phyloP scores from a whole-genome alignment of 2,329 filamentous ascomycete genomes.

The Penicillium thymicola region DNA sequence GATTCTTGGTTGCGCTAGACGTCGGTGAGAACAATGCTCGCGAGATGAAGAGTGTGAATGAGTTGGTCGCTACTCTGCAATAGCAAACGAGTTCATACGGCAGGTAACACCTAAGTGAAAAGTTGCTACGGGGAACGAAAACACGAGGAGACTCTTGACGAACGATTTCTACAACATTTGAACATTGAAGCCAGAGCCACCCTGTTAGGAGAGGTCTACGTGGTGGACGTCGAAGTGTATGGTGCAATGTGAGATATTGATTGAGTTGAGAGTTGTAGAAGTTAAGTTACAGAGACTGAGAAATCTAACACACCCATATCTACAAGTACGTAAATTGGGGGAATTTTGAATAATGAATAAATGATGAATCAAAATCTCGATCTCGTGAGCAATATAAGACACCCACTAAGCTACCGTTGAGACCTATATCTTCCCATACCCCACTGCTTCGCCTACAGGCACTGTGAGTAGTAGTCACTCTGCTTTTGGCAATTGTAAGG shows the following conservation, averaged over 20 bases:
- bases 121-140: no score
- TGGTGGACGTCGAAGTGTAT: no score
- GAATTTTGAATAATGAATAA: background rate
- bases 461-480: slow-evolving; percentile 40
- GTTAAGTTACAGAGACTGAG: no score
- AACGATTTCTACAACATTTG: background rate
- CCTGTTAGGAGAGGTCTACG: no score
- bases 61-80: slow-evolving; percentile 54
- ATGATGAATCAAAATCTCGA: background rate
- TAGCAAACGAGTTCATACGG: background rate
- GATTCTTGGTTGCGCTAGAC: slow-evolving; percentile 79
- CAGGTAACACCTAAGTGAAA: background rate
- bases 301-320: no score
- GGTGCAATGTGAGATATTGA: no score
- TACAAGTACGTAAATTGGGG: background rate
- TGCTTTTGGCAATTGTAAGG: slow-evolving; percentile 32
- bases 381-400: background rate
- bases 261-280: no score
- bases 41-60: slow-evolving; percentile 64
- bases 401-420: background rate
- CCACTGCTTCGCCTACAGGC: slow-evolving; percentile 18
- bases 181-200: background rate
- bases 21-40: slow-evolving; percentile 48
- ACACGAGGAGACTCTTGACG: no score
- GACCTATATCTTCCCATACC: no score